Percentiles rank a stretch among this genome's conserved stretches.
phyloP scores from a whole-genome alignment of 495 filamentous ascomycete genomes.

The Xylaria grammica region DNA sequence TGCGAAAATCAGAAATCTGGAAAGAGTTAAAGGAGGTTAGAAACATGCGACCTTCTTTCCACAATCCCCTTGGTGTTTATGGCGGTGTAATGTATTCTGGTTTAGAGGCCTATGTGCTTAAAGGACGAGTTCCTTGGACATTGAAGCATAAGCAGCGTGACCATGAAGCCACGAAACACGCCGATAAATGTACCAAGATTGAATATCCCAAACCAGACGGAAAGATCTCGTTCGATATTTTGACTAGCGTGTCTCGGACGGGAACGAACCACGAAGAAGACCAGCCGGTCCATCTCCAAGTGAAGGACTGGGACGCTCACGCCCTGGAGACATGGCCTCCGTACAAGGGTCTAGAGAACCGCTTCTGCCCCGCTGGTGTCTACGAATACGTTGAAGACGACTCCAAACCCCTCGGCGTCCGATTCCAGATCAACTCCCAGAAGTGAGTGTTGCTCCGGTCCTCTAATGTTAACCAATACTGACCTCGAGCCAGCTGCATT shows the following conservation, averaged over 20 bases:
- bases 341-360: conserved; percentile 92
- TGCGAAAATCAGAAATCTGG: conserved; percentile 91
- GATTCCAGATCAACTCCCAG: conserved; percentile 97
- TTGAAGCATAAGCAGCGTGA: conserved; percentile 80
- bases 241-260: conserved; percentile 91
- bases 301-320: conserved; percentile 92
- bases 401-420: conserved; percentile 77
- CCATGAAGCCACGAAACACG: conserved; percentile 76
- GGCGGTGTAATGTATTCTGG: conserved; percentile 94
- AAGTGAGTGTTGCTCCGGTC: conserved; percentile 68
- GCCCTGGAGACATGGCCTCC: conserved; percentile 78
- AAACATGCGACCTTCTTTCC: conserved; percentile 96
- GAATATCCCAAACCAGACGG: conserved; percentile 97
- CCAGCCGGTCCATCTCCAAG: conserved; percentile 93
- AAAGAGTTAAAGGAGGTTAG: conserved; percentile 92
- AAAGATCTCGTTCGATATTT: conserved; percentile 90
- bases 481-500: conserved; percentile 70
- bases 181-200: conserved; percentile 82
- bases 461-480: conserved; percentile 12
- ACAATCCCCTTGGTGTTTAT: conserved; percentile 78
- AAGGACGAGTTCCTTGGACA: conserved; percentile 90
- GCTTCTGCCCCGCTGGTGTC: conserved; percentile 99
- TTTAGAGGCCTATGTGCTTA: conserved; percentile 85
- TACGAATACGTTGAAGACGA: conserved; percentile 98
- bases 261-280: conserved; percentile 99